Base-by-base conservation (phyloP, 2,329 filamentous ascomycete genomes). In the Lasiodiplodia gonubiensis region DNA sequence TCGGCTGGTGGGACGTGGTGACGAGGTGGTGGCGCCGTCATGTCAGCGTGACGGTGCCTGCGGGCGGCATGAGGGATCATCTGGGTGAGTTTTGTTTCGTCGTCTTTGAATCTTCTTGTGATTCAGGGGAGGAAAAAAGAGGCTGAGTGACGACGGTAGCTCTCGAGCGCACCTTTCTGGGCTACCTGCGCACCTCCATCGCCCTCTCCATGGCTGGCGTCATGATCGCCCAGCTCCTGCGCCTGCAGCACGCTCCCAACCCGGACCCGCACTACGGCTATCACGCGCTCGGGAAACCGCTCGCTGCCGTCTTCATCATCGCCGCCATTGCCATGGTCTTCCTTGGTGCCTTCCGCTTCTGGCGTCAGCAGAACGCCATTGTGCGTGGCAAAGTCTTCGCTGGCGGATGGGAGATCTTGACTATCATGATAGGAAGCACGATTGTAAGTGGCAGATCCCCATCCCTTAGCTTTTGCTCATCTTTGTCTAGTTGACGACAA, bases 161-260 rank as follows among this genome's bases (percentile, higher is more conserved):
- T 46, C 85, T 92, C 66, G 90, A 93, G 78, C 83, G 90, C 67
- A 93, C 90, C 21, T 93, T 90, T 74, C 85, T 93, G 21, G 89
- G 85, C 35, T 93, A 92, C 76, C 83, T 92, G 35, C 86, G 90
- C 23, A 93, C 90, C 1, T 91, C 89, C 0, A 78, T 91, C 46
- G 83, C 86, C n/a, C 81, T 92, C 48, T 88, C 89, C 16, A 89
- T 92, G 79, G 80, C 88, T 23, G 89, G 90, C 21, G 86, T 90
- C 2, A 72, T 87, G 3, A 84, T 90, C 33, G 87, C 89, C 0
- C 90, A 93, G 73, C 84, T 93, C 8, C 92, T 91, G 72, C 83
- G 85, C 23, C 80, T 90, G 3, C 84, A 89, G 72, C 82, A 87
- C 35, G 74, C 81, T 30, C 73, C 81, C 10, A 72, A 78, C 18